Base-by-base conservation (phyloP, 1,284 basidiomycete species). In the Leccinum subrobustum region DNA sequence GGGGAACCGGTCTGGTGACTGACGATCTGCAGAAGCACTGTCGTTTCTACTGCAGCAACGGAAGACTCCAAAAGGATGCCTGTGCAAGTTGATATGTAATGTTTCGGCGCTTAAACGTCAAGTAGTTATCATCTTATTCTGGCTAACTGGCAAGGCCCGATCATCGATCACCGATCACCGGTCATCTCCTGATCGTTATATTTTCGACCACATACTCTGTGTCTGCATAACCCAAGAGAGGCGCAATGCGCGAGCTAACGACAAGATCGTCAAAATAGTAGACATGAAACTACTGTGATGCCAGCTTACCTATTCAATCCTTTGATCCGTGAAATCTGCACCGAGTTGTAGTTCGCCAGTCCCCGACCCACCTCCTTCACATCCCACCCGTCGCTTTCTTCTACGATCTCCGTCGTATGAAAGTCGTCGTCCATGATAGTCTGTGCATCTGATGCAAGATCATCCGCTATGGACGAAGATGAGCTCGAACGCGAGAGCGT, bases 171-270 rank as follows among this genome's bases (percentile, higher is more conserved):
- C 20, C 12, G 33, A 12, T 33, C 33, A 47, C 20, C 44, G 44
- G 18, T 47, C 18, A 50, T 27, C 8, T 25, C 47, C 87, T 80
- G 62, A 92, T 88, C 3, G 90, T 92, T 67, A 96, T 89, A 68
- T 93, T 92, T 70, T 98, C 96, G 4, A 97, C 96, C 39, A 98
- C 93, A 77, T 98, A 95, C 71, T 98, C 95, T 37, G 93, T 93
- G 72, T 98, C 96, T 18, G 92, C 92, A 75, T 98, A 98, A 1
- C 95, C 96, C 44, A 99, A 77, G 8, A 95, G 72, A 64, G 89
- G 85, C 14, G 88, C 79, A 50, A 98, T 89, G 61, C 92, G 84
- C 0, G 93, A 89, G 68, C 96, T 96, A 70, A 35, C 14, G 31
- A 53, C 60, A 3, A 23, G 44, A 3, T 52, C 50, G 9, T 65